Conservation (phyloP, 1,139 yeast genomes). For the Candida smagusa region DNA sequence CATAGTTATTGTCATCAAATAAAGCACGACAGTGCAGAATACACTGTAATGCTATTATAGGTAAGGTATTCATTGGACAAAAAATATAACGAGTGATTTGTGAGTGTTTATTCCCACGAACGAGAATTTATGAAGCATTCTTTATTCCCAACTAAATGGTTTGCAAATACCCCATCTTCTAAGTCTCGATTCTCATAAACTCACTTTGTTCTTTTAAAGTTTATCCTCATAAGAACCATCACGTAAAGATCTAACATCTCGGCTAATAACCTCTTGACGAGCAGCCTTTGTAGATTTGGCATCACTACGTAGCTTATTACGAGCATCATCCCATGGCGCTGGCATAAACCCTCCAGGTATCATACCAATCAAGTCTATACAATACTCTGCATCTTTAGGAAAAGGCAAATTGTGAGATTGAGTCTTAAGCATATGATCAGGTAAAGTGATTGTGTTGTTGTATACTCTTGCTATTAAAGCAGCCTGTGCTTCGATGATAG, state of each 20-base stretch:
- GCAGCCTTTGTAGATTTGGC: too few relatives aligned
- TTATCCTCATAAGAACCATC: too few relatives aligned
- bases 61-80: background rate
- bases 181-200: background rate
- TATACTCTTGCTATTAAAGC: constrained; percentile 41
- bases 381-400: constrained; percentile 32
- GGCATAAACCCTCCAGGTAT: background rate
- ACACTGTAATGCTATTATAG: background rate
- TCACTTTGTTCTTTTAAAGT: too few relatives aligned
- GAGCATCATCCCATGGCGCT: background rate
- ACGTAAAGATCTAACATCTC: too few relatives aligned
- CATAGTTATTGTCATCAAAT: background rate
- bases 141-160: background rate
- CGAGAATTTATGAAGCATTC: background rate
- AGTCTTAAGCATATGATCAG: constrained; percentile 30
- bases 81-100: background rate
- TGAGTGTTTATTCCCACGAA: background rate
- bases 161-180: background rate
- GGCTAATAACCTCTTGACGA: too few relatives aligned
- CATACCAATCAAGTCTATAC: constrained; percentile 11
- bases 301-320: background rate
- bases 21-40: background rate
- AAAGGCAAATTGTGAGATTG: constrained; percentile 25
- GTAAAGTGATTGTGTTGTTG: constrained; percentile 38
- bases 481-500: constrained; percentile 46